Evolutionary conservation across 1,139 yeast genomes (phyloP).

Genomic region (Hansenula sp.): DNA sequence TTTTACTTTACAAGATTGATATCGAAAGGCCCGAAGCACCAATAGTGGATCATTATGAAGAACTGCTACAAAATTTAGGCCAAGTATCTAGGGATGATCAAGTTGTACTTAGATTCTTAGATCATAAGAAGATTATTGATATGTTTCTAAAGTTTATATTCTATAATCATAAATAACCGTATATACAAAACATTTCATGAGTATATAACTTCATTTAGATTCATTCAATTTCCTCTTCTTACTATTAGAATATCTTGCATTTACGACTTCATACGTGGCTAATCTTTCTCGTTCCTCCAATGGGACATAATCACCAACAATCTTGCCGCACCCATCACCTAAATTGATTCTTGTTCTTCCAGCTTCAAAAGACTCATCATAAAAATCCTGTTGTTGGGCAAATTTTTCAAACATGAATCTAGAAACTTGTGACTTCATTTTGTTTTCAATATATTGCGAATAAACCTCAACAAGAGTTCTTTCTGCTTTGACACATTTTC

Average conservation of each 20-base stretch:
- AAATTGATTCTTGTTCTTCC: conserved; percentile 43
- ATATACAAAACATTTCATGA: too few species aligned
- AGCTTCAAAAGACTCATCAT: conserved; percentile 25
- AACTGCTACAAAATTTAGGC: neutral
- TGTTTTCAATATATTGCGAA: conserved; percentile 29
- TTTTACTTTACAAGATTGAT: too few species aligned
- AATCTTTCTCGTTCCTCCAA: conserved; percentile 54
- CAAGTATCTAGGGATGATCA: neutral
- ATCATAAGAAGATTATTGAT: conserved; percentile 6
- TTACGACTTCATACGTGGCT: conserved; percentile 62
- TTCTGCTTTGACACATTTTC: conserved; percentile 17
- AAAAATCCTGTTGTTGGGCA: conserved; percentile 15
- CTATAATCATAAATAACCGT: conserved; percentile 5
- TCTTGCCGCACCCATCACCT: conserved; percentile 73
- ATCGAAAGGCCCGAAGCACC: too few species aligned
- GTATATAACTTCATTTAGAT: too few species aligned
- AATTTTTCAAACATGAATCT: conserved; percentile 25
- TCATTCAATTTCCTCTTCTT: conserved; percentile 7
- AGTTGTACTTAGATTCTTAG: neutral
- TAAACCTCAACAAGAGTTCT: conserved; percentile 23
- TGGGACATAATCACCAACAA: conserved; percentile 53
- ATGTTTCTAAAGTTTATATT: conserved; percentile 8
- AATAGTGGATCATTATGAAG: neutral
- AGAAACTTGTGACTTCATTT: conserved; percentile 30
- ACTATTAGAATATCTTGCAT: conserved; percentile 52